Conservation (phyloP, 2,329 filamentous ascomycete species). For the Ramularia collo-cygni region DNA sequence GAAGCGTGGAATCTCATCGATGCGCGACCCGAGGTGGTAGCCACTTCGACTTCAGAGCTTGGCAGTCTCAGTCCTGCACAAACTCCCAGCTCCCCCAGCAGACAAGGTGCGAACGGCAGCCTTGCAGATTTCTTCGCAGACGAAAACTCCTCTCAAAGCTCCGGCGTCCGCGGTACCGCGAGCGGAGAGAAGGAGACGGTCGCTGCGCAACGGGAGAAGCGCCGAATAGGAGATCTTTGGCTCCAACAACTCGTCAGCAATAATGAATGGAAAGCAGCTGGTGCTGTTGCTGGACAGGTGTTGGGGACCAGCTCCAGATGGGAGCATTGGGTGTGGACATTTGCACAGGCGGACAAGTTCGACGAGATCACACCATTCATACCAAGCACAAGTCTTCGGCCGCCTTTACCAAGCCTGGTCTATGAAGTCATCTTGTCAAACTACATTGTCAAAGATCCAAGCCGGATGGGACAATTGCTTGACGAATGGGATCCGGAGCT, state of each 20-base stretch:
- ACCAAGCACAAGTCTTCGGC: conserved; percentile 67
- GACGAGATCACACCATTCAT: conserved; percentile 85
- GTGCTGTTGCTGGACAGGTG: conserved; percentile 74
- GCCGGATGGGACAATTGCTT: conserved; percentile 68
- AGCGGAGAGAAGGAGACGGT: conserved; percentile 43
- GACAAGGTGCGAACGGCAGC: conserved; percentile 24
- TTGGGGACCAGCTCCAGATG: conserved; percentile 72
- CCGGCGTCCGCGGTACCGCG: conserved; percentile 17
- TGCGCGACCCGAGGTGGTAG: conserved; percentile 68
- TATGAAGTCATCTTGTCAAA: conserved; percentile 87
- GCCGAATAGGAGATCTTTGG: conserved; percentile 88
- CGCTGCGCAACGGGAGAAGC: conserved; percentile 76
- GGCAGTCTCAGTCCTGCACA: conserved; percentile 28
- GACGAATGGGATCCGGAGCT: conserved; percentile 79
- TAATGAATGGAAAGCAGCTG: conserved; percentile 70
- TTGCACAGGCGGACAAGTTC: conserved; percentile 77
- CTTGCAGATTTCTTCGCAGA: conserved; percentile 52
- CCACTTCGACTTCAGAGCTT: conserved; percentile 32
- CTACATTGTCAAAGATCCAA: conserved; percentile 74
- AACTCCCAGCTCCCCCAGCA: conserved; percentile 39
- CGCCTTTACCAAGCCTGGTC: conserved; percentile 70
- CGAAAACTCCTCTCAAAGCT: conserved; percentile 45
- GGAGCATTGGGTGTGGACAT: conserved; percentile 95
- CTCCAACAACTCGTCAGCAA: conserved; percentile 73
- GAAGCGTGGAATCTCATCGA: conserved; percentile 86